Percentiles rank a stretch among this genome's conserved stretches.
Conservation (phyloP, 208 protist species). For the Endotrypanum monterogeii region DNA sequence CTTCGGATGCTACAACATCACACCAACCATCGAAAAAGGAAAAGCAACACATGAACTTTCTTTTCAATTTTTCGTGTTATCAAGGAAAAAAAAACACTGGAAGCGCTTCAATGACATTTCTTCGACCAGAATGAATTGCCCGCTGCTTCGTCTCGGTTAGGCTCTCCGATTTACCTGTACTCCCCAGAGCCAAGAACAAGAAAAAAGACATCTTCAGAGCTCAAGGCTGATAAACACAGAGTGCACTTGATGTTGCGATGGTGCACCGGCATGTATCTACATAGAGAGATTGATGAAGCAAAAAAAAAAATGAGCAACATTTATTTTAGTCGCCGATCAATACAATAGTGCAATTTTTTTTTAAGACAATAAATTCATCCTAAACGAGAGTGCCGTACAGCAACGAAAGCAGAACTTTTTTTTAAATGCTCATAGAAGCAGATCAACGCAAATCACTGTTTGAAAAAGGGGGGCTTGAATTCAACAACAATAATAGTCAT, state of each 20-base stretch:
- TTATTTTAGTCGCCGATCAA: neutral
- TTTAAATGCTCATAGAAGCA: neutral
- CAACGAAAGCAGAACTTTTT: conserved; percentile 4
- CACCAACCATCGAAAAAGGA: neutral
- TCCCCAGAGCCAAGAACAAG: neutral
- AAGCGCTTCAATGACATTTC: too few species aligned
- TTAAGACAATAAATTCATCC: neutral
- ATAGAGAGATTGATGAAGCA: neutral
- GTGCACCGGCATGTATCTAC: neutral
- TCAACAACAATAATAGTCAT: conserved; percentile 90
- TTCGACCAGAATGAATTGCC: neutral
- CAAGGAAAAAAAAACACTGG: neutral
- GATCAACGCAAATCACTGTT: conserved; percentile 6
- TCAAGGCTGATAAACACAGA: neutral
- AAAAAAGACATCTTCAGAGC: conserved; percentile 3
- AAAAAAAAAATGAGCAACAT: neutral
- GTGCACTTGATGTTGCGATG: neutral
- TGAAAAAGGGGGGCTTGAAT: conserved; percentile 83
- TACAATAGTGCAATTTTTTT: neutral
- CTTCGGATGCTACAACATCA: neutral
- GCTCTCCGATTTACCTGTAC: neutral
- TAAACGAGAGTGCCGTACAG: neutral
- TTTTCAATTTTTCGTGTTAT: neutral
- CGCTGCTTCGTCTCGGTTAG: neutral
- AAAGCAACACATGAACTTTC: neutral